phyloP scores from a whole-genome alignment of 2,329 filamentous ascomycete genomes.

The Diaporthe ampelina region DNA sequence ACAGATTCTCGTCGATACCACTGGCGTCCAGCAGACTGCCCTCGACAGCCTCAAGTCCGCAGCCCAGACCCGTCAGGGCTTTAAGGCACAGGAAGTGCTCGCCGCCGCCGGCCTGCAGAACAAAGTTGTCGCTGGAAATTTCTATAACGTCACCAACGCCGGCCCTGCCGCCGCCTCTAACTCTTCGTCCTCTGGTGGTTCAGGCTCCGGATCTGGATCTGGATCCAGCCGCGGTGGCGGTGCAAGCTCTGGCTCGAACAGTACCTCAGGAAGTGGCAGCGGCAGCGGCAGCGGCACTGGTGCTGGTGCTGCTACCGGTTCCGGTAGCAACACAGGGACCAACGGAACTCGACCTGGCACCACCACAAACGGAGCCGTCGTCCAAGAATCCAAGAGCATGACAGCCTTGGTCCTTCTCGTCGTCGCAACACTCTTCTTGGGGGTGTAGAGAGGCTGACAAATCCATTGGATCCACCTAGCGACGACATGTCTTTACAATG shows the following conservation, averaged over 20 bases:
- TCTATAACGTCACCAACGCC: conserved; percentile 56
- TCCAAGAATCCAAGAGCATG: conserved; percentile 29
- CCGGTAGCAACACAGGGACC: conserved; percentile 4
- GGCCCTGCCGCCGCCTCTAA: conserved; percentile 45
- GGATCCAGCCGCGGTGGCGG: background rate
- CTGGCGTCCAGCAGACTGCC: conserved; percentile 44
- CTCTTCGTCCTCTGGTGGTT: conserved; percentile 1
- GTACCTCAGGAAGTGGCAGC: background rate
- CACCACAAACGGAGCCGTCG: conserved; percentile 25
- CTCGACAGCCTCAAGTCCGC: conserved; percentile 49
- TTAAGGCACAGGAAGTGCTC: conserved; percentile 51
- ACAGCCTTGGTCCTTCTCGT: conserved; percentile 27
- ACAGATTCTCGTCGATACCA: conserved; percentile 57
- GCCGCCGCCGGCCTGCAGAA: conserved; percentile 49
- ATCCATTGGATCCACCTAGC: background rate
- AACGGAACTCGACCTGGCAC: background rate
- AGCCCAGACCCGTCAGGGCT: conserved; percentile 50
- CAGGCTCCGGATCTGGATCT: background rate
- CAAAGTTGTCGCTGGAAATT: conserved; percentile 55
- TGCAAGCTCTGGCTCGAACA: conserved; percentile 1
- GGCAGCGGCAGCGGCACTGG: background rate
- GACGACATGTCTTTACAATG: conserved; percentile 9
- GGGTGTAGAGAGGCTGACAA: conserved; percentile 8
- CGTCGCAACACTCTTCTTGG: conserved; percentile 14
- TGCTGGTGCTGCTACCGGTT: background rate